Percentiles rank a stretch among this genome's conserved stretches.
Evolutionary conservation across 1,284 basidiomycete species (phyloP).

Genomic region (Apiotrichum domesticum): DNA sequence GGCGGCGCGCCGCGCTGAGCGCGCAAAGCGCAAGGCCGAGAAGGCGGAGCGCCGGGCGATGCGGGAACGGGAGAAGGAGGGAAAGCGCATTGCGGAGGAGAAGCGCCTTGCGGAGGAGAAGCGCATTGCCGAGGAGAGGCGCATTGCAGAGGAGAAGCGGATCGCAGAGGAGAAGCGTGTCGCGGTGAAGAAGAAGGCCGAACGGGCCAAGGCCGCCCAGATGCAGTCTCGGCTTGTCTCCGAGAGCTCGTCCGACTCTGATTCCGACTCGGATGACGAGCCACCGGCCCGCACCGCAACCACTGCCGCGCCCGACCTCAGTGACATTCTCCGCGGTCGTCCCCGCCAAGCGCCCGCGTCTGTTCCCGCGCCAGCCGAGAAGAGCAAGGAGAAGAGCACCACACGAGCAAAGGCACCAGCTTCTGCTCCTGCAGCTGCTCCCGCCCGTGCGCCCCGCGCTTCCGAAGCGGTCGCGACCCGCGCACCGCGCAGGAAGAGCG

Average conservation of each 20-base stretch:
- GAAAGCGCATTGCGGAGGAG: not conserved
- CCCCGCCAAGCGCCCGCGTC: not conserved
- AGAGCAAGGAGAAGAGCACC: too few relatives aligned
- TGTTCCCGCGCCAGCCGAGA: too few relatives aligned
- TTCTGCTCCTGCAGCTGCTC: not conserved
- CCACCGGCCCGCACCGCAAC: not conserved
- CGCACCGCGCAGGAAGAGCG: not conserved
- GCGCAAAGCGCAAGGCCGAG: not conserved
- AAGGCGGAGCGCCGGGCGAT: not conserved
- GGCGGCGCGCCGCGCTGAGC: not conserved
- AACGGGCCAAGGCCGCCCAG: too few relatives aligned
- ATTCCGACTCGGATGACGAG: conserved; percentile 1
- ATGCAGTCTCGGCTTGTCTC: too few relatives aligned
- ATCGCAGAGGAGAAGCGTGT: not conserved
- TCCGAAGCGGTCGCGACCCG: not conserved
- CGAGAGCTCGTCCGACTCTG: not conserved
- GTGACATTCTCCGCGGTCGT: not conserved
- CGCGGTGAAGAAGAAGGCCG: too few relatives aligned
- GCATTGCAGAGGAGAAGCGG: not conserved
- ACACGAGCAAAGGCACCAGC: too few relatives aligned
- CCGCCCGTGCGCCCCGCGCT: not conserved
- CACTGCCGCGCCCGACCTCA: not conserved
- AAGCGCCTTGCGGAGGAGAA: not conserved
- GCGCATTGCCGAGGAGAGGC: not conserved
- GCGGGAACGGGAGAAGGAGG: not conserved